Evolutionary conservation across 1,139 yeast species (phyloP), one percentile per base, ranked within the genome.

Genomic region (Spathaspora sp.): DNA sequence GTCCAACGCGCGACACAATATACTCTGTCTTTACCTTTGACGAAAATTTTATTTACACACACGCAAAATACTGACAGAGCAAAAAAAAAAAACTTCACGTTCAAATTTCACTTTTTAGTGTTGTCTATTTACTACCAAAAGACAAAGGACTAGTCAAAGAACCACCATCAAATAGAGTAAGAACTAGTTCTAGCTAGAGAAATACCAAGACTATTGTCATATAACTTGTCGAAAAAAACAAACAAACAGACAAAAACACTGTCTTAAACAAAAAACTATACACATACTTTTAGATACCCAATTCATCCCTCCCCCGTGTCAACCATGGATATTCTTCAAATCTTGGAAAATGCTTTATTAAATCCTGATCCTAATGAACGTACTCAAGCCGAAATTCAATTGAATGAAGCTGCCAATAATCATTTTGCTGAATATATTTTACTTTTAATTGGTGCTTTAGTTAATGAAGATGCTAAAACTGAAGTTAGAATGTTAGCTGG

Each of bases 401-500:
- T 93, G 58, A 77, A 76, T 56, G 80, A 80, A 46, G 82, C 91
- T 24, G 86, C 96, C 29, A 76, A 78, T 56, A 86, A 82, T 52
- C 87, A 89, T 66, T 91, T 89, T 70, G 84, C 63, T 72, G 65
- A 84, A 56, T 93, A 85, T 62, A 70, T 90, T 57, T 81, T 82
- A 39, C 73, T 84, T 58, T 79, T 91, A 60, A 81, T 89, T 39
- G 82, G 82, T 54, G 89, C 88, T 26, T 75, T 93, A 54, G 85
- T 84, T 37, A 82, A 85, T 59, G 84, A 80, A 42, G 67, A 74
- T 6, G 82, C 82, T 51, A 82, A 80, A 57, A 72, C 87, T 7
- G 97, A 91, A 68, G 95, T 90, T 45, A 79, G 98, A 61, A 89
- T 89, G 78, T 80, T 95, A 65, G 97, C 99, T 3, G 96, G 95